Evolutionary conservation across 2,329 filamentous ascomycete genomes (phyloP).

Genomic region (Coniochaeta sp.): DNA sequence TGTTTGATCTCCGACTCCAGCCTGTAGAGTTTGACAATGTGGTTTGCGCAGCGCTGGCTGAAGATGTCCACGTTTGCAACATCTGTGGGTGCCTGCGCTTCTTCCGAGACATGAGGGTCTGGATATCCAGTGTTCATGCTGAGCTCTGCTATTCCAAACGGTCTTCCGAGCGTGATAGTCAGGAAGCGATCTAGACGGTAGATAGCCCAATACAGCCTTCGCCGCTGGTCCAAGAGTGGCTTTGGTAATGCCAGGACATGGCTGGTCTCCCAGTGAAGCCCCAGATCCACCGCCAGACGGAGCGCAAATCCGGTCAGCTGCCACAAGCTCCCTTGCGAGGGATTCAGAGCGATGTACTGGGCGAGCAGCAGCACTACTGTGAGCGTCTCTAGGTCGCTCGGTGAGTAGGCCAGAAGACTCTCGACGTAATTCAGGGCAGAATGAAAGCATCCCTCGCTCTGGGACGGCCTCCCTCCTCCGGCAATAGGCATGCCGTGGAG

Average conservation of each 20-base stretch:
- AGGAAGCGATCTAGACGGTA: constrained; percentile 21
- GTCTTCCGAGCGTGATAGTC: constrained; percentile 18
- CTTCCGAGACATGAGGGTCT: constrained; percentile 12
- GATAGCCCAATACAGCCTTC: constrained; percentile 18
- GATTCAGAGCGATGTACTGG: constrained; percentile 22
- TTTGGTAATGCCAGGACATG: constrained; percentile 14
- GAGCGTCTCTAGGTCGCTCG: constrained; percentile 23
- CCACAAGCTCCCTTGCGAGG: constrained; percentile 23
- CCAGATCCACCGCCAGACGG: constrained; percentile 22
- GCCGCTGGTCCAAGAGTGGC: constrained; percentile 15
- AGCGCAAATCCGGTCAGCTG: constrained; percentile 24
- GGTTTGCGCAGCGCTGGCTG: constrained; percentile 19
- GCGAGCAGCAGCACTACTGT: constrained; percentile 21
- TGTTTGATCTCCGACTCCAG: constrained; percentile 26
- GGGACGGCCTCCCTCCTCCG: constrained; percentile 14
- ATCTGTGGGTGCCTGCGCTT: background rate
- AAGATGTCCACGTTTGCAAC: constrained; percentile 8
- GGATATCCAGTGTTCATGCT: constrained; percentile 16
- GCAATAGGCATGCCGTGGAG: constrained; percentile 18
- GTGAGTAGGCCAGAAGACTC: constrained; percentile 19
- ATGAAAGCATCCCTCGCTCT: constrained; percentile 26
- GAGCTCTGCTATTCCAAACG: constrained; percentile 20
- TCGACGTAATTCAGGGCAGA: constrained; percentile 22
- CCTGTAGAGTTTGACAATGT: constrained; percentile 18
- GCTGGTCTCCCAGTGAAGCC: constrained; percentile 23